phyloP scores from a whole-genome alignment of 1,284 basidiomycete genomes.

The Pseudozyma flocculosa region DNA sequence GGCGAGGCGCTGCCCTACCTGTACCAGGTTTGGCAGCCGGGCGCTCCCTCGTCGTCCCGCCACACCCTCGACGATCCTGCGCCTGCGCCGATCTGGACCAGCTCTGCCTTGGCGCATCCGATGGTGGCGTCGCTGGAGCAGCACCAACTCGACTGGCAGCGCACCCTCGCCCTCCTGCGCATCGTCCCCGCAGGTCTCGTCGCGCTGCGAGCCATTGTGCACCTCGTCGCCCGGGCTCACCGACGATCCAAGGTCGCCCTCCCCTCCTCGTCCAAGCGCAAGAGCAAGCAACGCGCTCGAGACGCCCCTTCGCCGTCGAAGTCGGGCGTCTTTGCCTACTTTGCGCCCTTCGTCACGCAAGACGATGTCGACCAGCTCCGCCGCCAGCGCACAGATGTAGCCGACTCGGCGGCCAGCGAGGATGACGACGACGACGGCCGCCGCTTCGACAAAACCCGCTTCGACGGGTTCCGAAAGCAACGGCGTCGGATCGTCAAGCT shows the following conservation, averaged over 20 bases:
- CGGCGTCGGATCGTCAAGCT: constrained; percentile 12
- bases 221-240: background rate
- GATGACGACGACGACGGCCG: no score
- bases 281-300: background rate
- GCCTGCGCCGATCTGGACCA: background rate
- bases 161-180: background rate
- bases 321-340: constrained; percentile 2
- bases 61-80: background rate
- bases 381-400: constrained; percentile 2
- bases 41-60: background rate
- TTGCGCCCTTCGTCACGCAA: constrained; percentile 25
- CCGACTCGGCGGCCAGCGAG: no score
- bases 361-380: constrained; percentile 6
- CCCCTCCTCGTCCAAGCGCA: background rate
- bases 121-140: no score
- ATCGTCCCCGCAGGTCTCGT: background rate
- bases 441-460: no score
- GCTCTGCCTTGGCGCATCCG: background rate
- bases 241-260: background rate
- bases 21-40: background rate
- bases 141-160: no score
- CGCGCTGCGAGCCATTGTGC: background rate
- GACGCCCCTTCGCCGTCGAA: background rate
- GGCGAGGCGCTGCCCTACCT: background rate
- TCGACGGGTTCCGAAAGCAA: constrained; percentile 12